Conservation (phyloP, 257 asterid species). For the Scutellaria galericulata region DNA sequence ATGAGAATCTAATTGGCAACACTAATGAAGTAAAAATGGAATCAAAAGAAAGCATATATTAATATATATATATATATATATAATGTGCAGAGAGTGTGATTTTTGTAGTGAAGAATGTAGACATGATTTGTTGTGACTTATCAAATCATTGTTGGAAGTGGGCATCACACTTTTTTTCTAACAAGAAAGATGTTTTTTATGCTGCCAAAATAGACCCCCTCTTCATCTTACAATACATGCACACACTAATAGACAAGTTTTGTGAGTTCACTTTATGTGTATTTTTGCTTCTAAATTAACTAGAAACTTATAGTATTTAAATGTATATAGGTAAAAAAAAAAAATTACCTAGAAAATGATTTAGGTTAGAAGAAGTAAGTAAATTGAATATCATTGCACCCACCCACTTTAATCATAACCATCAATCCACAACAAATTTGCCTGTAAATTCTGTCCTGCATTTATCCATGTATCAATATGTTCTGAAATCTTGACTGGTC, state of each 20-base stretch:
- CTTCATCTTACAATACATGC: no score
- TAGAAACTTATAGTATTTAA: no score
- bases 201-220: slow-evolving; percentile 9
- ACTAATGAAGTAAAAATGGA: slow-evolving; percentile 31
- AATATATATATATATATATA: no score
- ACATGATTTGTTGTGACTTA: slow-evolving; percentile 42
- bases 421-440: not conserved
- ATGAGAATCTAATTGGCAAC: not conserved
- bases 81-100: slow-evolving; percentile 18
- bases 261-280: no score
- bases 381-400: not conserved
- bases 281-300: no score
- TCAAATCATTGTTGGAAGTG: slow-evolving; percentile 46
- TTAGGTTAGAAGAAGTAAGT: not conserved
- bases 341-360: no score
- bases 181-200: slow-evolving; percentile 28
- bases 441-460: slow-evolving; percentile 10
- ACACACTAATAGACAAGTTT: no score
- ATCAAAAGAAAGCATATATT: slow-evolving; percentile 32
- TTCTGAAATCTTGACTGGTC: slow-evolving; percentile 15
- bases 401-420: not conserved
- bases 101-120: slow-evolving; percentile 36
- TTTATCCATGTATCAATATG: slow-evolving; percentile 2
- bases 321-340: no score
- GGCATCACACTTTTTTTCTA: slow-evolving; percentile 26